Conservation (phyloP, 139 green algal species). For the Nannochloris sp. region DNA sequence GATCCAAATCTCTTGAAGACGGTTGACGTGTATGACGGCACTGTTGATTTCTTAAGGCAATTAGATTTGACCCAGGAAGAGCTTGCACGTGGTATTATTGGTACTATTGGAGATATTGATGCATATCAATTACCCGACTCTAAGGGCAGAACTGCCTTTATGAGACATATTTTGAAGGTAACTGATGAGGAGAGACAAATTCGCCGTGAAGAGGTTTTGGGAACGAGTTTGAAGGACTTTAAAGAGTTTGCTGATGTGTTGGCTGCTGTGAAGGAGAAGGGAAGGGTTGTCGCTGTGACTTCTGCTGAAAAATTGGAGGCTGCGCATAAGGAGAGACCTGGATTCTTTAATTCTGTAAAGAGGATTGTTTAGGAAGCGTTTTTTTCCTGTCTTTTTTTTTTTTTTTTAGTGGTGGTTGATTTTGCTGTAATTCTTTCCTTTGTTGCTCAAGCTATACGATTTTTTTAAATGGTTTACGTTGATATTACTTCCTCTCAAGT, state of each 20-base stretch:
- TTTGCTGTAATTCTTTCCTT: too few relatives aligned
- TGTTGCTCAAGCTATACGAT: background rate
- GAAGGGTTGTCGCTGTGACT: conserved; percentile 76
- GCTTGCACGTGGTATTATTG: conserved; percentile 93
- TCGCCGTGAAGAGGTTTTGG: conserved; percentile 71
- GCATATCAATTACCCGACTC: conserved; percentile 90
- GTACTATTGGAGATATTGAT: conserved; percentile 91
- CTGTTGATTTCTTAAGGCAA: conserved; percentile 67
- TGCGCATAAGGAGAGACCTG: conserved; percentile 46
- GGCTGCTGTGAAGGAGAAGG: conserved; percentile 49
- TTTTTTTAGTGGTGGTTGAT: too few relatives aligned
- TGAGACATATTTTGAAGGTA: conserved; percentile 87
- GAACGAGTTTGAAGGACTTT: conserved; percentile 75
- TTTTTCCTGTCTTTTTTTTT: too few relatives aligned
- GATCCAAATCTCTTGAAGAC: conserved; percentile 97
- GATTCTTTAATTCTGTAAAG: conserved; percentile 66
- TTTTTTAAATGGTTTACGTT: background rate
- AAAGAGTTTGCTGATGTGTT: conserved; percentile 49
- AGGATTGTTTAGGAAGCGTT: conserved; percentile 20
- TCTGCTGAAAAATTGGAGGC: conserved; percentile 45
- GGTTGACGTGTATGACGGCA: conserved; percentile 68
- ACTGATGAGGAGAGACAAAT: conserved; percentile 90
- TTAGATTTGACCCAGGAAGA: conserved; percentile 76
- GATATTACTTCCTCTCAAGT: background rate
- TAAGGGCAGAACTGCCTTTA: conserved; percentile 71